Evolutionary conservation across 2,329 filamentous ascomycete species (phyloP).

Genomic region (Trichophaea hybrida): DNA sequence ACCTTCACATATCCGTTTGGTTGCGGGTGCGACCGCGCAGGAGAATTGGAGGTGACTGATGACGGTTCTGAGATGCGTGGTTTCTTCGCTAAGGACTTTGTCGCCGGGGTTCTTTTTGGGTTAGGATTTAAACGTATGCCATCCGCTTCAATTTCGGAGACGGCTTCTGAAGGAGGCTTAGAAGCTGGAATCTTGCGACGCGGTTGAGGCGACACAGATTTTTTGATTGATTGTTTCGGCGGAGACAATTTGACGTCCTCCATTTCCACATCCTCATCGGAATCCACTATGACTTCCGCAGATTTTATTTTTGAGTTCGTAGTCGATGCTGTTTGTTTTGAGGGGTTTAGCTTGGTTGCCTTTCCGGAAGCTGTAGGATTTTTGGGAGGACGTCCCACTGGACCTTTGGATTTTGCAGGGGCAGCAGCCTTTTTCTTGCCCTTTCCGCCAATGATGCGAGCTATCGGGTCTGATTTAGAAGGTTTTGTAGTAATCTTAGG

Average conservation of each 20-base stretch:
- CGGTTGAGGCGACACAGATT: background rate
- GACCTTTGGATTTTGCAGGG: constrained; percentile 16
- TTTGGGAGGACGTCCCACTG: constrained; percentile 20
- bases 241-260: constrained; percentile 16
- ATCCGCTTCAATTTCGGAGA: background rate
- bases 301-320: constrained; percentile 20
- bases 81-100: constrained; percentile 12
- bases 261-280: constrained; percentile 22
- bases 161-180: background rate
- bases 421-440: constrained; percentile 12
- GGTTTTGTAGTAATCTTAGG: constrained; percentile 11
- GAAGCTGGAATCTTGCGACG: background rate
- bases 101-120: background rate
- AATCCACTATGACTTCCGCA: constrained; percentile 20
- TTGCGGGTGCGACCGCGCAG: background rate
- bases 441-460: constrained; percentile 20
- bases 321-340: background rate
- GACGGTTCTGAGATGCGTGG: background rate
- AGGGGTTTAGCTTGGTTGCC: constrained; percentile 7
- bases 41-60: background rate
- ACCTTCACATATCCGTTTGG: constrained; percentile 8
- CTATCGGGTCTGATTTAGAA: constrained; percentile 13
- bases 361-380: constrained; percentile 8
- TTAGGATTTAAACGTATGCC: background rate
- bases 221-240: background rate